A percentile compares a stretch with the other conserved stretches of the same genome.
Evolutionary conservation across 495 filamentous ascomycete genomes (phyloP).

Genomic region (Neurospora sublineolata): DNA sequence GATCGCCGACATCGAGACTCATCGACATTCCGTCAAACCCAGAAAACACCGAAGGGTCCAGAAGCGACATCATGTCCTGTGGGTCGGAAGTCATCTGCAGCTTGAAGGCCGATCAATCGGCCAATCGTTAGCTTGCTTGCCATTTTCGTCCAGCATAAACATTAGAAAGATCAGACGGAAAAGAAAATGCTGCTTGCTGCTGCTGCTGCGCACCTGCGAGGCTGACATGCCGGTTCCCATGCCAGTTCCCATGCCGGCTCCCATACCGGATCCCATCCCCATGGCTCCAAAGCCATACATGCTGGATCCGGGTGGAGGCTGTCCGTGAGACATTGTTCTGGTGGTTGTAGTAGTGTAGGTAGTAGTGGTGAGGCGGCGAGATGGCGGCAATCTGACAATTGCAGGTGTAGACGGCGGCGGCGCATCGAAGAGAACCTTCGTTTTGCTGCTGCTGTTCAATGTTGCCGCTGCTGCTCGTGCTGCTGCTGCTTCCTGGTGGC

Average conservation of each 20-base stretch:
- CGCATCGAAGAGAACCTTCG: neutral
- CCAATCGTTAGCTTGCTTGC: slow-evolving; percentile 10
- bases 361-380: neutral
- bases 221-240: slow-evolving; percentile 2
- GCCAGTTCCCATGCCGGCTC: neutral
- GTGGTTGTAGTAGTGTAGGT: neutral
- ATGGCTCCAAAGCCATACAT: slow-evolving; percentile 21
- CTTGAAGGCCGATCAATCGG: neutral
- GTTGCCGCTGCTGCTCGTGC: neutral
- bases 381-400: slow-evolving; percentile 1
- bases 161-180: neutral
- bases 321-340: slow-evolving; percentile 28
- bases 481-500: neutral
- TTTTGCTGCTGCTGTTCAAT: neutral
- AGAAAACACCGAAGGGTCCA: slow-evolving; percentile 25
- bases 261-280: slow-evolving; percentile 2
- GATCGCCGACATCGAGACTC: slow-evolving; percentile 22
- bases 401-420: neutral
- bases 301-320: slow-evolving; percentile 18
- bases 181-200: neutral
- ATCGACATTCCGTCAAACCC: slow-evolving; percentile 29
- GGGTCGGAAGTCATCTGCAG: slow-evolving; percentile 21
- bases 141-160: neutral
- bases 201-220: slow-evolving; percentile 7
- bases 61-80: slow-evolving; percentile 29